Evolutionary conservation across 306 rosid genomes (phyloP), one percentile per base, ranked within the genome.

Genomic region (Inga laurina): DNA sequence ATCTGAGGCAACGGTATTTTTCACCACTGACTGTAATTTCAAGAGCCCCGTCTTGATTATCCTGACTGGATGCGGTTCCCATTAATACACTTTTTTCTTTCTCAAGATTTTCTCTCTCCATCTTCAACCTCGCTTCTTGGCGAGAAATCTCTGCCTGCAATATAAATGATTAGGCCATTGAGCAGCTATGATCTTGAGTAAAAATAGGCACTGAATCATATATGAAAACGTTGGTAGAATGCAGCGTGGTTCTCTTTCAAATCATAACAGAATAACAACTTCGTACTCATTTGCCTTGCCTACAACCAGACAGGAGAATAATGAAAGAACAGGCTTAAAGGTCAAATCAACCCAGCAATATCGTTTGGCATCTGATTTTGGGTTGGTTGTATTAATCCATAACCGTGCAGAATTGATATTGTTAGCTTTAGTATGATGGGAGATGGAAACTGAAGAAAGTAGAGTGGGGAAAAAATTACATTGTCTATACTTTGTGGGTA

Each of bases 21-120:
- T 96, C 99, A 35, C 98, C 99, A 7, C 98, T 94, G n/a, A 96
- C 99, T 66, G 98, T 96, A 76, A 96, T 96, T 88, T 96, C 99
- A 76, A 96, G 97, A 61, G 97, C 98, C 75, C 97, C 99, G 61
- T 96, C 97, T 85, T 91, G 99, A 77, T 90, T 96, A 81, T 96
- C 99, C 86, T 91, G 99, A 88, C 86, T 94, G 52, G 98, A 96
- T 8, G 99, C 99, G 61, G 99, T 92, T 81, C 99, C 99, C 98
- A 94, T 94, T 32, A 94, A 88, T 74, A 96, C 95, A 70, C 99
- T 96, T 80, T 94, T 96, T 88, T 96, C 99, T 79, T 94, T 96
- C 85, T 96, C 99, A 8, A 96, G 97, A 87, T 96, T 96, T 72
- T 96, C 98, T 81, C 90, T 96, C 85, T 94, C 97, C 95, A 96